These are phyloP conservation scores for Pseudonitzschia delicatissima DNA, from an alignment of 108 stramenopile genomes.

Conservation along the genomic window DNA sequence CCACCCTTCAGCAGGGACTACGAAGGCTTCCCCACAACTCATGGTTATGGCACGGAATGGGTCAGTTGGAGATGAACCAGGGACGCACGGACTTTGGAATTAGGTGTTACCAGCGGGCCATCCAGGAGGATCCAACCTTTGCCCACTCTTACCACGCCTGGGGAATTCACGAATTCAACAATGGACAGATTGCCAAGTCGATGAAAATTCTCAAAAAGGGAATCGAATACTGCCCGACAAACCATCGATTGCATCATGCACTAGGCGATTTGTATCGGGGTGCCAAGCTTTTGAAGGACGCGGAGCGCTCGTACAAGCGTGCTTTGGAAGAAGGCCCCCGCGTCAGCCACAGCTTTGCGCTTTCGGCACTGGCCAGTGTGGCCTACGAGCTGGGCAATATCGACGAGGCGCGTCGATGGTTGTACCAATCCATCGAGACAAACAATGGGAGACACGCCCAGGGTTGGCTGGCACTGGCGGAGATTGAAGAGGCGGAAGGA, in stretches of 20 bases:
- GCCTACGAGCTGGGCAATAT: constrained; percentile 60
- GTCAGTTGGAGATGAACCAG: constrained; percentile 42
- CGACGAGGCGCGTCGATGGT: constrained; percentile 42
- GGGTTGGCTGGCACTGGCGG: constrained; percentile 69
- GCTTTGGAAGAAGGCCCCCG: constrained; percentile 48
- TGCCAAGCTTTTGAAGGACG: constrained; percentile 66
- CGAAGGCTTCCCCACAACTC: constrained; percentile 39
- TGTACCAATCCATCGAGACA: constrained; percentile 40
- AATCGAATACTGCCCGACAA: constrained; percentile 54
- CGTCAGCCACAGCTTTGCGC: constrained; percentile 64
- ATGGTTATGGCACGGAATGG: constrained; percentile 70
- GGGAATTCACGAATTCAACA: constrained; percentile 59
- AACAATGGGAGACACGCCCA: constrained; percentile 67
- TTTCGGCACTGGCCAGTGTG: constrained; percentile 59
- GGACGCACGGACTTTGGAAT: constrained; percentile 36
- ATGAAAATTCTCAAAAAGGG: constrained; percentile 63
- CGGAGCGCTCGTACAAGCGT: constrained; percentile 55
- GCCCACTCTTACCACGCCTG: constrained; percentile 80
- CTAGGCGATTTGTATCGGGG: constrained; percentile 76
- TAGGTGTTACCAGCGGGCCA: constrained; percentile 50
- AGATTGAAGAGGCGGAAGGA: constrained; percentile 72
- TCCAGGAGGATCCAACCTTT: constrained; percentile 50
- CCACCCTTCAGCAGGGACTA: constrained; percentile 48
- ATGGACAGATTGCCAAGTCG: constrained; percentile 66
- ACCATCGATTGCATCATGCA: constrained; percentile 81